Base-by-base conservation (phyloP, 352 stramenopile species). In the Globisporangium echinulatum region DNA sequence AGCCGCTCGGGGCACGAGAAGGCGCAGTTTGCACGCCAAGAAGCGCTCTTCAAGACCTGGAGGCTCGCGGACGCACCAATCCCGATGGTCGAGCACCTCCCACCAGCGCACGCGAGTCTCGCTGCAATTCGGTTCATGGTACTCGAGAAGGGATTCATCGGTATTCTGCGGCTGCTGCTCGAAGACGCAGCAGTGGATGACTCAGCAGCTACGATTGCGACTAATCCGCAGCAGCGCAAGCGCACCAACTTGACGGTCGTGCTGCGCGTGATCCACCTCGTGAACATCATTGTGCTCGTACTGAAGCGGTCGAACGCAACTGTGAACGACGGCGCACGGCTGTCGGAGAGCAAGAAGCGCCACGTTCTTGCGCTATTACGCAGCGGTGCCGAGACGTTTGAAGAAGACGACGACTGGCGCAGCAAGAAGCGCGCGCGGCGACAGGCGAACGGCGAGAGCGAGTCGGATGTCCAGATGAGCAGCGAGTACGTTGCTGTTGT, bases 11-110 rank as follows among this genome's bases (percentile, higher is more conserved):
- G 76, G 5, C 85, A 95, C 50, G 82, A 92, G 60, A 89, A 91
- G 49, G 82, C 85, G 0, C 85, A 94, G 57, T 85, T 85, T 68
- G 71, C 74, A 33, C 70, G 85, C 39, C 81, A 93, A 17, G 85
- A 93, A 63, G 83, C 82, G n/a, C 62, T 94, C 36, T 92, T 92
- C 61, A 91, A 88, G 63, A 71, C 56, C 10, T 94, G 82, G 82
- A 90, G 86, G 40, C 68, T 83, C 6, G 79, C 89, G 15, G 75
- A 91, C 43, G 52, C 69, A 5, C 76, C 82, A 2, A 86, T 94
- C 56, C 79, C 85, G 14, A 66, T 91, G 37, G 78, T 94, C 14
- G 56, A 76, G 4, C 67, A 81, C 53, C 49, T 93, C 14, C 81
- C 80, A 14, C 69, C 71, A 8, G 71, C 71, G 3, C 81, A 94